These are phyloP conservation scores for Colletotrichum sidae DNA, from an alignment of 2,329 filamentous ascomycete genomes.

Conservation along the genomic window DNA sequence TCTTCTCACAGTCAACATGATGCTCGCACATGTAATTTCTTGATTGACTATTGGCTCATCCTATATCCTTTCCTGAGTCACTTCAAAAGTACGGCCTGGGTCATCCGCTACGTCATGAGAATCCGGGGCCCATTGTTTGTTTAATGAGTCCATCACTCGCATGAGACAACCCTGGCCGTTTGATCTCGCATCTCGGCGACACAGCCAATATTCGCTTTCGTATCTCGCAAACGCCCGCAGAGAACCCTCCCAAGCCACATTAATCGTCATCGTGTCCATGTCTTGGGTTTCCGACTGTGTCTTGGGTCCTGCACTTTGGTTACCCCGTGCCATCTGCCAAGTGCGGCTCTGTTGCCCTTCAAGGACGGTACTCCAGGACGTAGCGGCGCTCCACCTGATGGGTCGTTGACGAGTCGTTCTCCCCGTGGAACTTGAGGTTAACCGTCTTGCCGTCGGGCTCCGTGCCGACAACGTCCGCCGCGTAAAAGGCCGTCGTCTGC, in stretches of 20 bases:
- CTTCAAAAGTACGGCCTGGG: too few relatives aligned
- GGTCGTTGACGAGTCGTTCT: conserved; percentile 78
- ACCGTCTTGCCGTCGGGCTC: conserved; percentile 64
- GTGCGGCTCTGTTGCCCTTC: conserved; percentile 14
- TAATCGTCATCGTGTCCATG: neutral
- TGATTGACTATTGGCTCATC: too few relatives aligned
- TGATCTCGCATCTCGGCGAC: conserved; percentile 28
- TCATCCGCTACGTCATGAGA: conserved; percentile 23
- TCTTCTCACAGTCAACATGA: too few relatives aligned
- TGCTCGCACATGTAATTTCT: too few relatives aligned
- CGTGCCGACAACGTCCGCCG: conserved; percentile 82
- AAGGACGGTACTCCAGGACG: conserved; percentile 76
- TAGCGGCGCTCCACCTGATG: conserved; percentile 81
- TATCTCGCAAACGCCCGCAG: conserved; percentile 14
- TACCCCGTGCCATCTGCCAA: conserved; percentile 2
- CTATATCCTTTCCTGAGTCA: too few relatives aligned
- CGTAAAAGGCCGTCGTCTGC: conserved; percentile 87
- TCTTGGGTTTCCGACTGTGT: neutral
- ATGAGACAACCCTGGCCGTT: conserved; percentile 18
- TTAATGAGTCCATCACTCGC: conserved; percentile 25
- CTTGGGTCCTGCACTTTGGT: too few relatives aligned
- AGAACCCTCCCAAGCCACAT: conserved; percentile 18
- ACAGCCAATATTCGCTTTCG: conserved; percentile 21
- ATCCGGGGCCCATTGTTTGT: conserved; percentile 16
- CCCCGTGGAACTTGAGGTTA: conserved; percentile 81